These are phyloP conservation scores for Hyphopichia buzzinii DNA, from an alignment of 1,139 yeast genomes.

Conservation along the genomic window DNA sequence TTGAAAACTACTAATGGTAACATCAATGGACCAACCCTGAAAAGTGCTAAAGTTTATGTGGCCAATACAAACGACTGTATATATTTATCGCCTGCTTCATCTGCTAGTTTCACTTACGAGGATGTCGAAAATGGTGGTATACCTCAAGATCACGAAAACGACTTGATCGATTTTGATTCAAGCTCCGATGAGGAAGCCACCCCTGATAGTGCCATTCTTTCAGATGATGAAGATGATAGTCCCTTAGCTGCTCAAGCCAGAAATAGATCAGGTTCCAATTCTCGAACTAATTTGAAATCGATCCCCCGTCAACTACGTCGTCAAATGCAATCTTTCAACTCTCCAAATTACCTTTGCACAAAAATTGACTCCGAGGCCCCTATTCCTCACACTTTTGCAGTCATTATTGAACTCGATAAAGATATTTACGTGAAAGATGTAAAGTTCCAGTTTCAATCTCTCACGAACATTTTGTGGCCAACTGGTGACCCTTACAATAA, in stretches of 20 bases:
- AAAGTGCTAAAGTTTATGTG: conserved; percentile 32
- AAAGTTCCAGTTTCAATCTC: conserved; percentile 32
- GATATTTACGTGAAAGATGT: conserved; percentile 31
- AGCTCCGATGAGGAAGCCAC: conserved; percentile 5
- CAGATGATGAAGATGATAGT: conserved; percentile 8
- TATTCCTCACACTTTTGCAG: conserved; percentile 48
- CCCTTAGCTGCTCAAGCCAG: conserved; percentile 1
- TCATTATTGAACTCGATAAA: conserved; percentile 38
- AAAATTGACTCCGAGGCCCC: conserved; percentile 42
- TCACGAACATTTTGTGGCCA: conserved; percentile 50
- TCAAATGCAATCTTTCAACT: conserved; percentile 21
- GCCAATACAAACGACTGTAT: conserved; percentile 44
- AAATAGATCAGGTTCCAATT: conserved; percentile 1
- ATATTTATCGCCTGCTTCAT: conserved; percentile 40
- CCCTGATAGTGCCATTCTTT: conserved; percentile 1
- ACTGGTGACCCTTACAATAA: conserved; percentile 51
- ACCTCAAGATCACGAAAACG: conserved; percentile 11
- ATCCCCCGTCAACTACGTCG: conserved; percentile 14
- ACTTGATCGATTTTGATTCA: conserved; percentile 5
- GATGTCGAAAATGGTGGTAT: conserved; percentile 44
- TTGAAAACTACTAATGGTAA: conserved; percentile 25
- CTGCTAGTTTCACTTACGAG: conserved; percentile 45
- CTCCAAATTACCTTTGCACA: conserved; percentile 42
- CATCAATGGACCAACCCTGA: conserved; percentile 23
- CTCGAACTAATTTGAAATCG: conserved; percentile 4